Conservation (phyloP, 306 rosid species). For the Leucaena leucocephala region DNA sequence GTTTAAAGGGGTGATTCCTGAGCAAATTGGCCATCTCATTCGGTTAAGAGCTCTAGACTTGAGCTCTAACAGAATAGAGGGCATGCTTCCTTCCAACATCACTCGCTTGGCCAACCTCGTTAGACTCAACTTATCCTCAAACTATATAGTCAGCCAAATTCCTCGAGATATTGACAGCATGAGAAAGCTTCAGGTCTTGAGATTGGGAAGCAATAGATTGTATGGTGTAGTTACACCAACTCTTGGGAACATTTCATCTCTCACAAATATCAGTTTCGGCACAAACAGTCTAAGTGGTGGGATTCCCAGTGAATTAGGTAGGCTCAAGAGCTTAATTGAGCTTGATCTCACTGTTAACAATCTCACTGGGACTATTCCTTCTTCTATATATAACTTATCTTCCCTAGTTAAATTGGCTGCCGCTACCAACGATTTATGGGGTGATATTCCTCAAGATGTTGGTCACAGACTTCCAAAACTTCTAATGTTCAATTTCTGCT, state of each 20-base stretch:
- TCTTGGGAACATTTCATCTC: slow-evolving; percentile 66
- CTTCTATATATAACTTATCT: slow-evolving; percentile 58
- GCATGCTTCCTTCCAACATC: slow-evolving; percentile 53
- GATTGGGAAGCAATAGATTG: background rate
- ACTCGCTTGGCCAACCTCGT: slow-evolving; percentile 45
- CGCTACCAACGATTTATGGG: slow-evolving; percentile 68
- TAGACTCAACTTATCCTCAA: slow-evolving; percentile 41
- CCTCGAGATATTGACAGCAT: slow-evolving; percentile 48
- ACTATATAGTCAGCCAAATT: slow-evolving; percentile 37
- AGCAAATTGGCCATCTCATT: slow-evolving; percentile 48
- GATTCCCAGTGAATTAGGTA: slow-evolving; percentile 58
- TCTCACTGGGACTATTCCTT: slow-evolving; percentile 61
- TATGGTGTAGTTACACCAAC: slow-evolving; percentile 38
- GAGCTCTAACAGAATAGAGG: slow-evolving; percentile 55
- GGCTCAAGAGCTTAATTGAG: slow-evolving; percentile 50
- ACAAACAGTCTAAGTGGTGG: slow-evolving; percentile 61
- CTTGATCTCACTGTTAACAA: slow-evolving; percentile 60
- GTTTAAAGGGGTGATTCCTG: slow-evolving; percentile 56
- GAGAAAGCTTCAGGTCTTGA: slow-evolving; percentile 1
- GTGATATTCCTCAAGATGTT: slow-evolving; percentile 64
- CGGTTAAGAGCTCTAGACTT: slow-evolving; percentile 54
- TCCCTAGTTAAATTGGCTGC: slow-evolving; percentile 56
- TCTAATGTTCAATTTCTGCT: slow-evolving; percentile 54
- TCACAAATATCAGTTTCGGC: slow-evolving; percentile 53
- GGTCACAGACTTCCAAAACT: slow-evolving; percentile 65